Evolutionary conservation across 257 asterid genomes (phyloP).

Genomic region (Salvia miltiorrhiza): DNA sequence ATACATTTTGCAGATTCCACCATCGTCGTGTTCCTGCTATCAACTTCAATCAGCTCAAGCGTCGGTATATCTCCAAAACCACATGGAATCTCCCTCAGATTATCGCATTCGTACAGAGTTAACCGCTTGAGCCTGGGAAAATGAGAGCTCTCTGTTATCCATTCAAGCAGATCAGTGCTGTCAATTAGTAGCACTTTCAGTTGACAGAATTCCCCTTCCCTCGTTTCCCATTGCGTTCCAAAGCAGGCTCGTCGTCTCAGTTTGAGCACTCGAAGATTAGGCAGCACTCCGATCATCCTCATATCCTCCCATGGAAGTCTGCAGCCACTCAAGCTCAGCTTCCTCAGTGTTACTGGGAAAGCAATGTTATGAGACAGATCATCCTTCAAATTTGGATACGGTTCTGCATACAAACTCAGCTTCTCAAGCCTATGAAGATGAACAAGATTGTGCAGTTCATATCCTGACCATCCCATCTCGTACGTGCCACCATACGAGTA

Average conservation of each 20-base stretch:
- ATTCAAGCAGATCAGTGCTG: background rate
- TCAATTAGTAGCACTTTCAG: background rate
- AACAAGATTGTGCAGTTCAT: background rate
- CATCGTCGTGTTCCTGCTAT: background rate
- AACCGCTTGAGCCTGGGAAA: conserved; percentile 11
- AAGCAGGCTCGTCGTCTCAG: background rate
- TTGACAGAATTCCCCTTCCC: conserved; percentile 4
- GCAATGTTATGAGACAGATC: background rate
- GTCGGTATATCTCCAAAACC: conserved; percentile 15
- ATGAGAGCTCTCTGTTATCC: background rate
- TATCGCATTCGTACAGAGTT: background rate
- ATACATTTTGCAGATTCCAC: background rate
- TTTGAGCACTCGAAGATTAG: conserved; percentile 21
- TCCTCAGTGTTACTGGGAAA: background rate
- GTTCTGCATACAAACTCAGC: background rate
- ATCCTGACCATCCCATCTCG: background rate
- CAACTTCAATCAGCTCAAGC: conserved; percentile 7
- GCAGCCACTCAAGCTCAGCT: conserved; percentile 18
- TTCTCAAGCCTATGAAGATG: background rate
- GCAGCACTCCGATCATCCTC: background rate
- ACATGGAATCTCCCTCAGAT: conserved; percentile 6
- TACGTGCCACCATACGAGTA: background rate
- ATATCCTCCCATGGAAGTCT: conserved; percentile 8
- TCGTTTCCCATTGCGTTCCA: conserved; percentile 11
- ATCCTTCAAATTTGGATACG: background rate